Percentiles rank a stretch among this genome's conserved stretches.
These are phyloP conservation scores for Rhodamnia rubescens DNA, from an alignment of 345 rosid species.

Conservation along the genomic window DNA sequence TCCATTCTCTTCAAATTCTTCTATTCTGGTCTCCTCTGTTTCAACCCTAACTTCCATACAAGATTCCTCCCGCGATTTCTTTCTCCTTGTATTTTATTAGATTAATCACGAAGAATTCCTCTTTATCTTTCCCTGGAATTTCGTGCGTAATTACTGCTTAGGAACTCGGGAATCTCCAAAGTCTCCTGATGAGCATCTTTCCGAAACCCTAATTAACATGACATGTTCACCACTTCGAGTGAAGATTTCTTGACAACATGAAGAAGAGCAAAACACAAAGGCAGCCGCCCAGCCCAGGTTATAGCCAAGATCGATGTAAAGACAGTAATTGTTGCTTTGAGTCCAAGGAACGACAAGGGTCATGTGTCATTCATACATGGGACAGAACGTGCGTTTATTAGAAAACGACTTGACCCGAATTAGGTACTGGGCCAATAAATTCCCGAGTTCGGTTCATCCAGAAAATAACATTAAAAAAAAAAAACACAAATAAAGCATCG, in stretches of 20 bases:
- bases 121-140: not conserved
- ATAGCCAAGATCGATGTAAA: not conserved
- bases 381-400: slow-evolving; percentile 6
- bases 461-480: not conserved
- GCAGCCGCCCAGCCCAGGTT: not conserved
- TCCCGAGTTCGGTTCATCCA: not conserved
- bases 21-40: slow-evolving; percentile 3
- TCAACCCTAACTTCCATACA: slow-evolving; percentile 29
- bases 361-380: slow-evolving; percentile 4
- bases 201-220: not conserved
- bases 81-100: not conserved
- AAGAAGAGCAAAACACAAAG: not conserved
- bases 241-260: not conserved
- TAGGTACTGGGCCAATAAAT: not conserved
- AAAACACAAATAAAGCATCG: not conserved
- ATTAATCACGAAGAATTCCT: not conserved
- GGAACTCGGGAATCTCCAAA: not conserved
- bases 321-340: slow-evolving; percentile 26
- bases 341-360: slow-evolving; percentile 22
- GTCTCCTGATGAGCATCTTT: not conserved
- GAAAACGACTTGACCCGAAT: slow-evolving; percentile 29
- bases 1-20: slow-evolving; percentile 33
- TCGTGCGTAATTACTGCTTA: not conserved
- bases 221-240: not conserved
- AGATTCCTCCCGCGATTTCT: slow-evolving; percentile 1